Percentiles rank a stretch among this genome's conserved stretches.
phyloP scores from a whole-genome alignment of 306 rosid genomes.

The Corylus americana region DNA sequence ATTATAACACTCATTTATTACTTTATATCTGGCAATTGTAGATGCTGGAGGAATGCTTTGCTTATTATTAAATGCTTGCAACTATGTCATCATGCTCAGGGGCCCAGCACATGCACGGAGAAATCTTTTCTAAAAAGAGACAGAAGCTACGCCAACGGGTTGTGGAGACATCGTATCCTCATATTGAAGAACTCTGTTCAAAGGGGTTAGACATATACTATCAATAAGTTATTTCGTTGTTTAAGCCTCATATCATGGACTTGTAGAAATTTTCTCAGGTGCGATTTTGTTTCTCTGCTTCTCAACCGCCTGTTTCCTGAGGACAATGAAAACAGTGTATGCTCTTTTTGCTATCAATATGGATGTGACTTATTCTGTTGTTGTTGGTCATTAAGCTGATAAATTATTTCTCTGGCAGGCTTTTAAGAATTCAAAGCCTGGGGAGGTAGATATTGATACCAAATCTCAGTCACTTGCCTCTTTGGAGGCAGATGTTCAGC shows the following conservation, averaged over 20 bases:
- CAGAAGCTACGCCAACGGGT: slow-evolving; percentile 60
- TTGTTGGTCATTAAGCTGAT: slow-evolving; percentile 17
- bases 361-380: slow-evolving; percentile 16
- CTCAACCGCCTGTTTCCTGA: slow-evolving; percentile 65
- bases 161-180: slow-evolving; percentile 46
- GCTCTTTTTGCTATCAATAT: slow-evolving; percentile 30
- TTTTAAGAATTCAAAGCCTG: slow-evolving; percentile 22
- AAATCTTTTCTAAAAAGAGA: slow-evolving; percentile 63
- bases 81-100: slow-evolving; percentile 39
- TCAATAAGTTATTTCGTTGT: slow-evolving; percentile 24
- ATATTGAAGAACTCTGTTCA: slow-evolving; percentile 46
- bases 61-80: neutral
- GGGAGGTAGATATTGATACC: slow-evolving; percentile 29
- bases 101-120: slow-evolving; percentile 33
- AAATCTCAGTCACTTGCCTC: slow-evolving; percentile 37
- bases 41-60: neutral
- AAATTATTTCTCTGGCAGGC: slow-evolving; percentile 39
- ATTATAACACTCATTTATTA: neutral
- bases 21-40: neutral
- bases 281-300: slow-evolving; percentile 55
- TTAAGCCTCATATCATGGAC: slow-evolving; percentile 22
- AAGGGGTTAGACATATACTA: slow-evolving; percentile 58
- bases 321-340: slow-evolving; percentile 48
- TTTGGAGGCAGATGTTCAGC: slow-evolving; percentile 38
- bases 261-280: slow-evolving; percentile 49